These are phyloP conservation scores for Picocystis sp. DNA, from an alignment of 163 green algal genomes.

Conservation along the genomic window DNA sequence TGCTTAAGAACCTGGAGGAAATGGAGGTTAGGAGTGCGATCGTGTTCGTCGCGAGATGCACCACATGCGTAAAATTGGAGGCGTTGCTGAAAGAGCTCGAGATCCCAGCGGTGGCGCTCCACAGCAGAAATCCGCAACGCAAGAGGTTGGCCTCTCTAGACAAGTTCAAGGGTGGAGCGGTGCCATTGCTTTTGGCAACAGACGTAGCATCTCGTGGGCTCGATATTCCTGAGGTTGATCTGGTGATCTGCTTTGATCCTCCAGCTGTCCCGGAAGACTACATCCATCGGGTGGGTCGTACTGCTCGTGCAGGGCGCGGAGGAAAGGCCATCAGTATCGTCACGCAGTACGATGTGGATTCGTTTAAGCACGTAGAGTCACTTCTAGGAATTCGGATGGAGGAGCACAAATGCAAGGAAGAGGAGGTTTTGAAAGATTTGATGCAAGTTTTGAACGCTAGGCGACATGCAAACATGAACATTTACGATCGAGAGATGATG, in stretches of 20 bases:
- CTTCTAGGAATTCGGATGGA: constrained; percentile 36
- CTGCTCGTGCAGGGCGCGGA: constrained; percentile 49
- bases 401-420: constrained; percentile 40
- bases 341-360: constrained; percentile 70
- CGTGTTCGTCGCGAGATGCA: constrained; percentile 64
- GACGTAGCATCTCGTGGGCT: constrained; percentile 76
- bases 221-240: constrained; percentile 80
- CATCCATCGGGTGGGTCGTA: constrained; percentile 62
- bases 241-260: constrained; percentile 88
- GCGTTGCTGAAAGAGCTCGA: constrained; percentile 12
- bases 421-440: constrained; percentile 60
- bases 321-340: constrained; percentile 74
- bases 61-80: constrained; percentile 44
- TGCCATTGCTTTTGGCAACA: constrained; percentile 62
- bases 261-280: constrained; percentile 42
- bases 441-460: constrained; percentile 31
- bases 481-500: constrained; percentile 4
- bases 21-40: constrained; percentile 47
- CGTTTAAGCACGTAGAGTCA: constrained; percentile 62
- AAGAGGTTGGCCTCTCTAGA: constrained; percentile 47
- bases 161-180: constrained; percentile 16
- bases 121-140: constrained; percentile 48
- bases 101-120: constrained; percentile 16
- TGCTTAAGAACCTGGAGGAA: constrained; percentile 16
- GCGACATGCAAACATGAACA: constrained; percentile 13